Conservation (phyloP, 371 early-diverging fungal species). For the Apophysomyces elegans region DNA sequence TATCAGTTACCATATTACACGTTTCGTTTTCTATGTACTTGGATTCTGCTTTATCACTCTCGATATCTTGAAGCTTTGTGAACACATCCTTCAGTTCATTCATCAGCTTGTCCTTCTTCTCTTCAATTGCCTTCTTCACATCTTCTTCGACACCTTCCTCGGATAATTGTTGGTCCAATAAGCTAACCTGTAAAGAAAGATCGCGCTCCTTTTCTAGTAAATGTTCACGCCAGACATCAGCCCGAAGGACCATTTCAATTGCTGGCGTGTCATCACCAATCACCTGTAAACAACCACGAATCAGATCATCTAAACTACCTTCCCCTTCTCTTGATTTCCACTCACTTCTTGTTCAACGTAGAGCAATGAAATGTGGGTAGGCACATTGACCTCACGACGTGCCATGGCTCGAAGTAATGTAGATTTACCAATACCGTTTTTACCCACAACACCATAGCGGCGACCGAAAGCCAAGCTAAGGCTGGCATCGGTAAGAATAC, state of each 20-base stretch:
- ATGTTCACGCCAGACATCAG: constrained; percentile 94
- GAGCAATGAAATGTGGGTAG: constrained; percentile 88
- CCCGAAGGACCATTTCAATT: constrained; percentile 87
- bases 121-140: constrained; percentile 64
- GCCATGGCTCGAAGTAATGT: constrained; percentile 95
- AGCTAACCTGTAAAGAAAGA: constrained; percentile 48
- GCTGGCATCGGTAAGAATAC: constrained; percentile 88
- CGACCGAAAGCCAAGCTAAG: constrained; percentile 88
- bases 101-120: constrained; percentile 66
- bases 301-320: neutral
- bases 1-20: too few species aligned
- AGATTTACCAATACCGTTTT: constrained; percentile 99
- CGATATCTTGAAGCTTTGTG: constrained; percentile 87
- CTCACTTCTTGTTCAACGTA: constrained; percentile 97
- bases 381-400: constrained; percentile 85
- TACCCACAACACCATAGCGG: constrained; percentile 96
- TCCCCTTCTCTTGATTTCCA: neutral
- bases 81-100: constrained; percentile 83
- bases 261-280: constrained; percentile 89
- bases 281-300: constrained; percentile 60
- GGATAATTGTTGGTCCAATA: constrained; percentile 38
- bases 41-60: constrained; percentile 95
- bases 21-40: constrained; percentile 45
- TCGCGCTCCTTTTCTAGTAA: constrained; percentile 85
- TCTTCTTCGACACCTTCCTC: constrained; percentile 51